A percentile compares a stretch with the other conserved stretches of the same genome.
Evolutionary conservation across 495 filamentous ascomycete species (phyloP).

Genomic region (Mycothermus thermophilus): DNA sequence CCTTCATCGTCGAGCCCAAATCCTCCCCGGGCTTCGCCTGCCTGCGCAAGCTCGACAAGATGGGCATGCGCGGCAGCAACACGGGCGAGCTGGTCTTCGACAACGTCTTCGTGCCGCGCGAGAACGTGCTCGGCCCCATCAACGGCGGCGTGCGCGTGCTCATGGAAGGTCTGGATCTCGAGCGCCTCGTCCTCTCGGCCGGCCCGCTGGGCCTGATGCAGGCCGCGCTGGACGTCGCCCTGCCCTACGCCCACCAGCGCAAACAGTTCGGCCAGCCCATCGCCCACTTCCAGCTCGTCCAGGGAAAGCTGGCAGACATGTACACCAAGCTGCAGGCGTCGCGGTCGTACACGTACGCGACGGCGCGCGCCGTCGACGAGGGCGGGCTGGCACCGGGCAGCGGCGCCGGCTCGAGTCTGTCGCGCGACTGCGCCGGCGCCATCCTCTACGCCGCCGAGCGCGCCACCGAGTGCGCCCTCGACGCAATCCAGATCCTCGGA

Average conservation of each 20-base stretch:
- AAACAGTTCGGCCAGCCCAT: slow-evolving; percentile 83
- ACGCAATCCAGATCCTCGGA: slow-evolving; percentile 88
- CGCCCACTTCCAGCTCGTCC: slow-evolving; percentile 84
- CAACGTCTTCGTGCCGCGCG: slow-evolving; percentile 73
- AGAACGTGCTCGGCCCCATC: slow-evolving; percentile 66
- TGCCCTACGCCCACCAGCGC: slow-evolving; percentile 81
- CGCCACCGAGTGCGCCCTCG: slow-evolving; percentile 76
- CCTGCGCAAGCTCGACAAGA: slow-evolving; percentile 88
- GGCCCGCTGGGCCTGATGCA: slow-evolving; percentile 94
- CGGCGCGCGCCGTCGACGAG: slow-evolving; percentile 64
- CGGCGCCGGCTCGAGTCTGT: slow-evolving; percentile 52
- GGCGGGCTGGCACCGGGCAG: too few species aligned
- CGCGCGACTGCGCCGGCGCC: slow-evolving; percentile 87
- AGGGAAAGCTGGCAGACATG: slow-evolving; percentile 93
- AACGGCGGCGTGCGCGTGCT: slow-evolving; percentile 78
- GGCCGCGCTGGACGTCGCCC: slow-evolving; percentile 68
- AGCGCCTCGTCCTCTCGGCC: slow-evolving; percentile 81
- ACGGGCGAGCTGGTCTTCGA: slow-evolving; percentile 93
- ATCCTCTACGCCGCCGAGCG: slow-evolving; percentile 91
- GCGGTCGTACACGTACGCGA: slow-evolving; percentile 63
- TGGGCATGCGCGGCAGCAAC: slow-evolving; percentile 95
- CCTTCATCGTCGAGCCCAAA: slow-evolving; percentile 69
- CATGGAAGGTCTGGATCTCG: slow-evolving; percentile 93
- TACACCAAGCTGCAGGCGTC: slow-evolving; percentile 82
- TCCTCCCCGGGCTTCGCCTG: slow-evolving; percentile 62